Conservation (phyloP, 2,329 filamentous ascomycete genomes). For the Scedosporium boydii region DNA sequence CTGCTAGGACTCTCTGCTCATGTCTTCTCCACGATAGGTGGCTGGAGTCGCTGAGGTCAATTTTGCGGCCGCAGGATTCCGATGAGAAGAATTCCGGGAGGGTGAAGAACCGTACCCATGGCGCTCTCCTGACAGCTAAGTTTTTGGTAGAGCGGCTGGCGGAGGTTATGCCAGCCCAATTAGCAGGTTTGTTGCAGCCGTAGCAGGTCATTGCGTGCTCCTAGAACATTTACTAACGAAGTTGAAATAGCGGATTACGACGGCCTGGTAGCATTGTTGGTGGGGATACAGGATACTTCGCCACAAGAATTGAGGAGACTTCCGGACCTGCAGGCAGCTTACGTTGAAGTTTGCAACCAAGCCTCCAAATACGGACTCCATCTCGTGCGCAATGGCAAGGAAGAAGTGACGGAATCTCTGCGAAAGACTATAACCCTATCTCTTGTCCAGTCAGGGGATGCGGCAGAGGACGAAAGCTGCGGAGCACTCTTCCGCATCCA, state of each 20-base stretch:
- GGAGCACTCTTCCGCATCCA: slow-evolving; percentile 31
- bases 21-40: slow-evolving; percentile 46
- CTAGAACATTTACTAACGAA: slow-evolving; percentile 11
- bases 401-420: not conserved
- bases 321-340: slow-evolving; percentile 34
- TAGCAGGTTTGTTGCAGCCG: slow-evolving; percentile 32
- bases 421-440: not conserved
- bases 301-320: not conserved
- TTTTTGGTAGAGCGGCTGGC: slow-evolving; percentile 45
- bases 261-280: slow-evolving; percentile 20
- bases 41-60: slow-evolving; percentile 27
- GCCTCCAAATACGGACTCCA: slow-evolving; percentile 19
- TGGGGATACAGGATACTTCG: slow-evolving; percentile 2
- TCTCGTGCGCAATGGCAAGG: not conserved
- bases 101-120: slow-evolving; percentile 47
- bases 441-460: not conserved
- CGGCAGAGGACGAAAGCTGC: not conserved
- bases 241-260: slow-evolving; percentile 18
- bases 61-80: slow-evolving; percentile 22
- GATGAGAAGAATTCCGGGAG: slow-evolving; percentile 14
- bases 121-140: slow-evolving; percentile 44
- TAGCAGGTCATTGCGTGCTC: not conserved
- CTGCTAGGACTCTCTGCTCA: slow-evolving; percentile 61
- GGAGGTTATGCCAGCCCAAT: slow-evolving; percentile 33
- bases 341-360: slow-evolving; percentile 36